Evolutionary conservation across 2,329 filamentous ascomycete species (phyloP).

Genomic region (Mycosphaerella sp.): DNA sequence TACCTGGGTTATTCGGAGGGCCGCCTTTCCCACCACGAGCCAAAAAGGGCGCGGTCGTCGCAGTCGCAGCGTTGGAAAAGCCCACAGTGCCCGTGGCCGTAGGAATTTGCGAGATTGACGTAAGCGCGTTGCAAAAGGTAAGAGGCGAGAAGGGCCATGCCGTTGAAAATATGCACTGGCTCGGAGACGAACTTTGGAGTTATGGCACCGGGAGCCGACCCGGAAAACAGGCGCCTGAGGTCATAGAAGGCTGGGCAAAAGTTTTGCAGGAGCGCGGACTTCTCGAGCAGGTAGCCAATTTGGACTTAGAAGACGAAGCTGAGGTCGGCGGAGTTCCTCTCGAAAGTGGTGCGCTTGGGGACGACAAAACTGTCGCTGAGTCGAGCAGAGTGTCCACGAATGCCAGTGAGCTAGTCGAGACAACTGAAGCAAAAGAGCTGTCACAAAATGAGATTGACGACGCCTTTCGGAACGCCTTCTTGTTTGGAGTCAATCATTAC

Average conservation of each 20-base stretch:
- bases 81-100: slow-evolving; percentile 59
- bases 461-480: slow-evolving; percentile 58
- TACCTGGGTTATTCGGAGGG: slow-evolving; percentile 58
- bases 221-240: slow-evolving; percentile 49
- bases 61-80: slow-evolving; percentile 53
- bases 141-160: slow-evolving; percentile 59
- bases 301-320: slow-evolving; percentile 42
- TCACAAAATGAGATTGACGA: slow-evolving; percentile 61
- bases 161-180: slow-evolving; percentile 61
- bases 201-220: slow-evolving; percentile 53
- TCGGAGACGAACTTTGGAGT: slow-evolving; percentile 62
- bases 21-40: slow-evolving; percentile 57
- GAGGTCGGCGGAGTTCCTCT: slow-evolving; percentile 45
- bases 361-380: slow-evolving; percentile 16
- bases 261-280: slow-evolving; percentile 34
- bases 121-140: slow-evolving; percentile 50
- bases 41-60: slow-evolving; percentile 56
- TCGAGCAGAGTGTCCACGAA: slow-evolving; percentile 10
- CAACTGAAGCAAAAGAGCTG: slow-evolving; percentile 34
- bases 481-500: slow-evolving; percentile 57
- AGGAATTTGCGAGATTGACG: slow-evolving; percentile 59
- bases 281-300: slow-evolving; percentile 37
- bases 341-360: slow-evolving; percentile 14
- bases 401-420: slow-evolving; percentile 16
- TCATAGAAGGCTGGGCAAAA: slow-evolving; percentile 48